A percentile compares a stretch with the other conserved stretches of the same genome.
phyloP scores from a whole-genome alignment of 2,329 filamentous ascomycete genomes.

The Stagonosporopsis chrysanthemi region DNA sequence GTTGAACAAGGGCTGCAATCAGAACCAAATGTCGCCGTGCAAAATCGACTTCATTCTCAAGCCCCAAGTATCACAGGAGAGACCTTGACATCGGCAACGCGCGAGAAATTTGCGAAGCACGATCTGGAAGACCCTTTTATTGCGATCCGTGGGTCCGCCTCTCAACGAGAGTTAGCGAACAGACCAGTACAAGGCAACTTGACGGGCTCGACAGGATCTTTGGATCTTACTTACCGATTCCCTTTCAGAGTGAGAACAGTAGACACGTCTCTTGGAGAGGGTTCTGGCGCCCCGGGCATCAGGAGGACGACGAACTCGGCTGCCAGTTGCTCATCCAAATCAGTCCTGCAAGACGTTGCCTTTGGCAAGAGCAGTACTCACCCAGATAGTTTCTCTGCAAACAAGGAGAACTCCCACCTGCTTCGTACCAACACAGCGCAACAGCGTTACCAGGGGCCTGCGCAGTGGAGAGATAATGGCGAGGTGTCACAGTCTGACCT shows the following conservation, averaged over 20 bases:
- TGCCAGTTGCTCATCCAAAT: neutral
- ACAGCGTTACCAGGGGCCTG: slow-evolving; percentile 16
- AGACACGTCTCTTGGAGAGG: neutral
- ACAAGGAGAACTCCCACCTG: neutral
- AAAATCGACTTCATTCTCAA: neutral
- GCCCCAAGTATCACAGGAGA: neutral
- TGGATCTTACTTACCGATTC: slow-evolving; percentile 40
- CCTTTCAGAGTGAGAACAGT: slow-evolving; percentile 19
- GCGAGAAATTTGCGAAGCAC: neutral
- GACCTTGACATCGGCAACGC: neutral
- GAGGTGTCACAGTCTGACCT: slow-evolving; percentile 28
- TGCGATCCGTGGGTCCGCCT: slow-evolving; percentile 2
- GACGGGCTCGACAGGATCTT: slow-evolving; percentile 18
- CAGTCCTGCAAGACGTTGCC: slow-evolving; percentile 25
- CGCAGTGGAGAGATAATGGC: slow-evolving; percentile 37
- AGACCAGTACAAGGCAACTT: neutral
- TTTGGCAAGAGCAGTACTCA: slow-evolving; percentile 34
- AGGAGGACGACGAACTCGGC: neutral
- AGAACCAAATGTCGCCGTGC: too few relatives aligned
- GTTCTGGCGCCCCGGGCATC: neutral
- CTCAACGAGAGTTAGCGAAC: neutral
- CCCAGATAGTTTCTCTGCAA: neutral
- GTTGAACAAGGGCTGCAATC: neutral
- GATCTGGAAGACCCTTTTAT: slow-evolving; percentile 39
- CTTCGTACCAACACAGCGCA: slow-evolving; percentile 9